Evolutionary conservation across 202 grass and related monocot genomes (phyloP), one percentile per base, ranked within the genome.

Genomic region (Thinopyrum obtusiflorum): DNA sequence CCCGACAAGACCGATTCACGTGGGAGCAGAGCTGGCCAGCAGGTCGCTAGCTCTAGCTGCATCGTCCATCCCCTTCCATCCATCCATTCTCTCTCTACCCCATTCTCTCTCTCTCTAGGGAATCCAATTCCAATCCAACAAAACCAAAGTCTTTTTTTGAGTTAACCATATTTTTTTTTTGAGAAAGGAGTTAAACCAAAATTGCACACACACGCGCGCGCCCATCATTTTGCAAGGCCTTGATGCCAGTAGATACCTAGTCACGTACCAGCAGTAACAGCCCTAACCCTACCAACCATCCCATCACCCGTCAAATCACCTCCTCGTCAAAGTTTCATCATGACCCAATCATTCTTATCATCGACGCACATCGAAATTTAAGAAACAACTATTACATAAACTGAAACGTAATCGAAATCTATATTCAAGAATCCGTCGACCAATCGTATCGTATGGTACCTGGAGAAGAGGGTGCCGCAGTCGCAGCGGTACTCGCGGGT

Each of bases 401-500:
- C 31, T 4, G 31, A 29, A 65, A 6, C 11, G 15, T 63, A 11
- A 29, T 28, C 4, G 6, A 21, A 62, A 9, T 29, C 12, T 12
- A 63, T 32, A 32, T 32, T 32, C 31, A 32, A 32, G 31, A 32
- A 32, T 32, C 31, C 31, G 31, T 32, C 2, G 31, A 2, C 31
- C 31, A 4, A 32, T 32, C 31, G 31, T 32, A 32, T 32, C 31
- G 31, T 32, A 32, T 32, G 31, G 31, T 37, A 98, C 96, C 96
- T 90, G 80, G 96, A 98, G 91, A 98, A 98, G 84, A 98, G 93
- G 10, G 92, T 94, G 76, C 95, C 95, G 65, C 95, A 97, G 83
- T 97, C 95, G 78, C 95, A 97, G 70, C 95, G 95, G 86, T 97
- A 97, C 83, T 97, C 92, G 61, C 92, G 83, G 2, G 95, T 97